Evolutionary conservation across 140 eudicot species (phyloP).

Genomic region (Anethum foeniculum): DNA sequence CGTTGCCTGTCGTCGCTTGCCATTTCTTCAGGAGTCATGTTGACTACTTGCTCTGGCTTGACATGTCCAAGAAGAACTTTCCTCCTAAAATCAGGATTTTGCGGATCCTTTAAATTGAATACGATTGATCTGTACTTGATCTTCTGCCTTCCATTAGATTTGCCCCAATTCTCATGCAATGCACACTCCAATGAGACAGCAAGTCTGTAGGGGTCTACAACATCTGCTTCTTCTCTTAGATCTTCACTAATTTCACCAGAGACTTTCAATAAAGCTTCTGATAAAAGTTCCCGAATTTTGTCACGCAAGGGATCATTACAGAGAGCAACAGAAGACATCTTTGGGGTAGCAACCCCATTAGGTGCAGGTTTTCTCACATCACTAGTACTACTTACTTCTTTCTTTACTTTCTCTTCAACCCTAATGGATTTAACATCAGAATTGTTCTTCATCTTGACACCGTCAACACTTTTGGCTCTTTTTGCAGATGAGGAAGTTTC

Average conservation of each 20-base stretch:
- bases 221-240: conserved; percentile 29
- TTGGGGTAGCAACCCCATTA: conserved; percentile 41
- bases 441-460: conserved; percentile 16
- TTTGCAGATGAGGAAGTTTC: conserved; percentile 30
- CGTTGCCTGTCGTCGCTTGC: conserved; percentile 65
- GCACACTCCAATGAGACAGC: conserved; percentile 71
- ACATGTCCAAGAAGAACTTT: conserved; percentile 62
- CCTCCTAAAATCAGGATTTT: conserved; percentile 85
- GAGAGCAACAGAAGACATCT: conserved; percentile 43
- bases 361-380: conserved; percentile 14
- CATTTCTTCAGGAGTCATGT: conserved; percentile 75
- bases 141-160: conserved; percentile 57
- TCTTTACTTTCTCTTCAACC: conserved; percentile 19
- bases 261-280: conserved; percentile 75
- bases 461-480: conserved; percentile 27
- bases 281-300: conserved; percentile 63
- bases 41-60: conserved; percentile 40
- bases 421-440: conserved; percentile 27
- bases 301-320: conserved; percentile 59
- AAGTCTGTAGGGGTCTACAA: conserved; percentile 63
- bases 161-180: conserved; percentile 80
- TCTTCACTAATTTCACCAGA: conserved; percentile 47
- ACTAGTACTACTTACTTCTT: conserved; percentile 30
- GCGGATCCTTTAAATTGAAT: conserved; percentile 71
- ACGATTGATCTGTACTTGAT: conserved; percentile 63